A percentile compares a stretch with the other conserved stretches of the same genome.
Evolutionary conservation across 371 early-diverging fungal genomes (phyloP).

Genomic region (Saksenaea oblongispora): DNA sequence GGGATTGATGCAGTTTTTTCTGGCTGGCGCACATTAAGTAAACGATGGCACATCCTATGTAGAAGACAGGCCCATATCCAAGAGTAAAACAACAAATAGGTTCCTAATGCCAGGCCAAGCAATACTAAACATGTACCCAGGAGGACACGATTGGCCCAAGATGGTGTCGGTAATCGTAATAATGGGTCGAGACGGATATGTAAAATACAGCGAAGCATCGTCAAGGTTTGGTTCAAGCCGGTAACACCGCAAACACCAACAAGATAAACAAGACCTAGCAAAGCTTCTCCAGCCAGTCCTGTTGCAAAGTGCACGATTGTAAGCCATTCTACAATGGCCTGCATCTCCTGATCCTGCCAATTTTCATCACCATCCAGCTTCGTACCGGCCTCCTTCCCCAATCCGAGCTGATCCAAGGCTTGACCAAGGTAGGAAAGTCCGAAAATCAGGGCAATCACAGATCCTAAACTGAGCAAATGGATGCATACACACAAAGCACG

Average conservation of each 20-base stretch:
- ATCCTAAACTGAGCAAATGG: slow-evolving; percentile 32
- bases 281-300: slow-evolving; percentile 38
- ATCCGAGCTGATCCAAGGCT: slow-evolving; percentile 32
- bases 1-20: neutral
- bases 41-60: slow-evolving; percentile 23
- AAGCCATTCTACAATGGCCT: slow-evolving; percentile 37
- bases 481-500: slow-evolving; percentile 14
- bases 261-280: slow-evolving; percentile 40
- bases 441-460: slow-evolving; percentile 34
- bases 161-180: neutral
- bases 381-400: slow-evolving; percentile 38
- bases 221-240: slow-evolving; percentile 30
- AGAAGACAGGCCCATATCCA: slow-evolving; percentile 48
- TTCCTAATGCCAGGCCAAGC: slow-evolving; percentile 30
- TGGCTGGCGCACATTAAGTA: slow-evolving; percentile 14
- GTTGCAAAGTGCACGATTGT: slow-evolving; percentile 43
- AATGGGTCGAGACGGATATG: slow-evolving; percentile 24
- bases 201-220: slow-evolving; percentile 31
- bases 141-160: slow-evolving; percentile 11
- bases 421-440: slow-evolving; percentile 36
- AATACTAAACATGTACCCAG: slow-evolving; percentile 16
- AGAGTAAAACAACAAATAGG: slow-evolving; percentile 43
- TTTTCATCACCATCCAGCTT: slow-evolving; percentile 47
- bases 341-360: slow-evolving; percentile 50
- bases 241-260: slow-evolving; percentile 37